These are phyloP conservation scores for Peziza echinospora DNA, from an alignment of 495 filamentous ascomycete genomes.

Conservation along the genomic window DNA sequence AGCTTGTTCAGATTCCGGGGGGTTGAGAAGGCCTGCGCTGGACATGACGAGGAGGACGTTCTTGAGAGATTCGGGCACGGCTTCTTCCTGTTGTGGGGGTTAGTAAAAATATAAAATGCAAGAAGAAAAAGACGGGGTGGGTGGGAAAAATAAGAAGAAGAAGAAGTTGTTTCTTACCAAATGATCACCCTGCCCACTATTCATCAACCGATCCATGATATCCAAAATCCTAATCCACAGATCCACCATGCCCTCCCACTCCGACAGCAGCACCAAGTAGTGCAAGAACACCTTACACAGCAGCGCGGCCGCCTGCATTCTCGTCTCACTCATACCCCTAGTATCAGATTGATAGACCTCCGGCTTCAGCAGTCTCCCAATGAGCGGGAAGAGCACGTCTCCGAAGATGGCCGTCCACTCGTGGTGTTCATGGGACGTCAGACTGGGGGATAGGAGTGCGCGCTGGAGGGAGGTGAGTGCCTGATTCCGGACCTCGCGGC, in stretches of 20 bases:
- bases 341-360: conserved; percentile 89
- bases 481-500: conserved; percentile 75
- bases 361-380: conserved; percentile 70
- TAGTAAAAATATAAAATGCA: too few relatives aligned
- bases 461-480: conserved; percentile 74
- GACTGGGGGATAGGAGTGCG: conserved; percentile 57
- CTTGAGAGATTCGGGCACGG: conserved; percentile 85
- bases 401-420: conserved; percentile 93
- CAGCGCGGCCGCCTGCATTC: conserved; percentile 75
- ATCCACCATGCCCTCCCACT: conserved; percentile 80
- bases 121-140: too few relatives aligned
- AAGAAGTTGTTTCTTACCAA: too few relatives aligned
- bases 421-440: conserved; percentile 51
- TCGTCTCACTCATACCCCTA: conserved; percentile 82
- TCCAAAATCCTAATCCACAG: conserved; percentile 84
- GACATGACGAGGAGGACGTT: conserved; percentile 95
- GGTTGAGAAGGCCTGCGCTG: conserved; percentile 64
- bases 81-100: too few relatives aligned
- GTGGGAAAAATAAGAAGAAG: too few relatives aligned
- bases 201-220: conserved; percentile 91
- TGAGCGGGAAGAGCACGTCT: conserved; percentile 88
- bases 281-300: conserved; percentile 91
- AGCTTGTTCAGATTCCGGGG: too few relatives aligned
- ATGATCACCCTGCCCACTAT: conserved; percentile 79
- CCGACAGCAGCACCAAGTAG: conserved; percentile 62